phyloP scores from a whole-genome alignment of 345 rosid genomes.

The Carallia brachiata region DNA sequence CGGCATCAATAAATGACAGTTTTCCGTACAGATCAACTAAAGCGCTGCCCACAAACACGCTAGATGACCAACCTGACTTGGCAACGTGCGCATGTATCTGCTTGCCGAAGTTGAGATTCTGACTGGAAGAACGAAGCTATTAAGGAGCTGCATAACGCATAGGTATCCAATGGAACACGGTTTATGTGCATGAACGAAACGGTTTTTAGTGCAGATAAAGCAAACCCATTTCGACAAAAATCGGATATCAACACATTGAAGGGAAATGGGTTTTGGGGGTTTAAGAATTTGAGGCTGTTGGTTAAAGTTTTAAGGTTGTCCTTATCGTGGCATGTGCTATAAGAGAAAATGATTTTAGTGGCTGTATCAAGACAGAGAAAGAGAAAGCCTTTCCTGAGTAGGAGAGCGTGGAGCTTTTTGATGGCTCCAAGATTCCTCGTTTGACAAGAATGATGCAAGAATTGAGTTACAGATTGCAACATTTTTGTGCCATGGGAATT shows the following conservation, averaged over 20 bases:
- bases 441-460: constrained; percentile 23
- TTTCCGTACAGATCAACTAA: constrained; percentile 45
- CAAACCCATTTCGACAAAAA: constrained; percentile 40
- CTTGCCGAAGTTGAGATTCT: constrained; percentile 34
- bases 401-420: constrained; percentile 31
- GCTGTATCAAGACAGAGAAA: constrained; percentile 22
- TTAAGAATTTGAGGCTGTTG: constrained; percentile 32
- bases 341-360: constrained; percentile 34
- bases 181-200: constrained; percentile 44
- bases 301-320: constrained; percentile 25
- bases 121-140: constrained; percentile 34
- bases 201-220: constrained; percentile 34
- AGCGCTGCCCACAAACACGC: constrained; percentile 57
- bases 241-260: constrained; percentile 43
- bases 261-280: constrained; percentile 34
- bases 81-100: constrained; percentile 40
- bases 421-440: constrained; percentile 22
- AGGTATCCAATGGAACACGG: constrained; percentile 40
- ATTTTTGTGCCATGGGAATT: neutral
- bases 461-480: constrained; percentile 7
- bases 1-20: constrained; percentile 23
- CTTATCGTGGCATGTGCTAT: constrained; percentile 21
- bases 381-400: constrained; percentile 34
- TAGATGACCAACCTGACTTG: constrained; percentile 43
- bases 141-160: constrained; percentile 45